Conservation (phyloP, 805 yeast species). For the Lachancea lanzarotensis region DNA sequence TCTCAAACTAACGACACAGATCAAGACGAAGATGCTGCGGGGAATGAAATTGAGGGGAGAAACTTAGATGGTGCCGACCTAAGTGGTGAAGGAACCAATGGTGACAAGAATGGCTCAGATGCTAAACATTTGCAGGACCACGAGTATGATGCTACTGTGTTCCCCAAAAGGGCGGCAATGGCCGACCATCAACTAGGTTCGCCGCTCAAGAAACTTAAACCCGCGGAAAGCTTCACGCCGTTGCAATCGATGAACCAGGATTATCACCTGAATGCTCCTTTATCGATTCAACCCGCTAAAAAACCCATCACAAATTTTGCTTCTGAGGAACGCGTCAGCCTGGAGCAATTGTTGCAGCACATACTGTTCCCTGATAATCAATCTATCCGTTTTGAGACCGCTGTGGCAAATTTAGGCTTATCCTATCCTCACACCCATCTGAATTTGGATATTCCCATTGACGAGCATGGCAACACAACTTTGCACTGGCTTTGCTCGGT, state of each 20-base stretch:
- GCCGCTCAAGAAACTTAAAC: constrained; percentile 23
- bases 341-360: constrained; percentile 29
- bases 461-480: constrained; percentile 88
- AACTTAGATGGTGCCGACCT: background rate
- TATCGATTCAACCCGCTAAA: constrained; percentile 7
- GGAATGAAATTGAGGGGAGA: background rate
- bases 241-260: constrained; percentile 7
- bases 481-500: constrained; percentile 94
- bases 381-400: constrained; percentile 14
- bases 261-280: constrained; percentile 2
- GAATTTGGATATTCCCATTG: constrained; percentile 78
- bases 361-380: constrained; percentile 25
- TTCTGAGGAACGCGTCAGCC: constrained; percentile 19
- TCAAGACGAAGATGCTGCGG: constrained; percentile 5
- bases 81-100: background rate
- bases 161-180: constrained; percentile 1
- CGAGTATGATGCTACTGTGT: background rate
- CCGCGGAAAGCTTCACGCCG: constrained; percentile 1
- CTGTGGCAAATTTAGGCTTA: constrained; percentile 21
- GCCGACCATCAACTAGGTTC: constrained; percentile 17
- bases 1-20: constrained; percentile 6
- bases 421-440: constrained; percentile 29
- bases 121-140: background rate
- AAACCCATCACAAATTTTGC: constrained; percentile 8
- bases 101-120: background rate